phyloP scores from a whole-genome alignment of 371 early-diverging fungal species.

The Mucor irregularis region DNA sequence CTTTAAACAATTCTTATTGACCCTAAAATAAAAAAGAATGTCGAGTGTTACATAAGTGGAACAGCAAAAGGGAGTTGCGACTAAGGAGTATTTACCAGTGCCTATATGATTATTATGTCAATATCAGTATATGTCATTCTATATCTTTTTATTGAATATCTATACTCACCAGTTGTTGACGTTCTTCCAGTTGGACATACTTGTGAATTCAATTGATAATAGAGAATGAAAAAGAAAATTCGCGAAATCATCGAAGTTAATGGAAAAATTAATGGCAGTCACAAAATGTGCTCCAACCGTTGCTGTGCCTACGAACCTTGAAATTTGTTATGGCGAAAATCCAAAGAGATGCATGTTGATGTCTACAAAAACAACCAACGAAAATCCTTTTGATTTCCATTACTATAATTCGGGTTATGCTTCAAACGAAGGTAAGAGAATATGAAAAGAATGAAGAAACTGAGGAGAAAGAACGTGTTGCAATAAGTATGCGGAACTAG shows the following conservation, averaged over 20 bases:
- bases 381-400: no score
- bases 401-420: no score
- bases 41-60: neutral
- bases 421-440: no score
- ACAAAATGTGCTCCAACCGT: no score
- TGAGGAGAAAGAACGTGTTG: no score
- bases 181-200: constrained; percentile 40
- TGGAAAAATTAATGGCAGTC: neutral
- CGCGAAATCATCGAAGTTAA: neutral
- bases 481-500: no score
- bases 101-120: constrained; percentile 1
- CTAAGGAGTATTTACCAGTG: constrained; percentile 20
- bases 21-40: constrained; percentile 52
- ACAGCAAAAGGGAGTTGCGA: no score
- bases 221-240: neutral
- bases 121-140: neutral
- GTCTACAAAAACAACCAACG: no score
- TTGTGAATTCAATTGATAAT: neutral
- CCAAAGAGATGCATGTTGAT: no score
- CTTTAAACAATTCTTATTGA: constrained; percentile 82
- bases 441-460: no score
- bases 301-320: no score
- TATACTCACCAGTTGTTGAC: constrained; percentile 30
- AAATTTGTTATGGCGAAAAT: no score
- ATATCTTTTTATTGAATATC: neutral